These are phyloP conservation scores for Trametes punicea DNA, from an alignment of 768 basidiomycete species.

Conservation along the genomic window DNA sequence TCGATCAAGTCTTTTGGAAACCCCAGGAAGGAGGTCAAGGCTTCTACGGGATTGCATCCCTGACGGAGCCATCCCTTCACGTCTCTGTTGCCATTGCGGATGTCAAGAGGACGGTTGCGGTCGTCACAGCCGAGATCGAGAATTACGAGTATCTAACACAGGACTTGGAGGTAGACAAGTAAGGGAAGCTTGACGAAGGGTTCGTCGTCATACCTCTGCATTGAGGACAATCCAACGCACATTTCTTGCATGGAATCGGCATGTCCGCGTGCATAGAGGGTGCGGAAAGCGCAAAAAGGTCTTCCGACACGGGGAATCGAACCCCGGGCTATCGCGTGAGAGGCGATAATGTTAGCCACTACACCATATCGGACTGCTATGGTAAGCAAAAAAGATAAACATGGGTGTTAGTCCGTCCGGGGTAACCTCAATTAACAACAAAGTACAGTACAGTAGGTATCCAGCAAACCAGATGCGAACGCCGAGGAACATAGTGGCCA, in stretches of 20 bases:
- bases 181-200: neutral
- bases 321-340: conserved; percentile 17
- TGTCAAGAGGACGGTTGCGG: neutral
- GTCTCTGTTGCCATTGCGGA: neutral
- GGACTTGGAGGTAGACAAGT: neutral
- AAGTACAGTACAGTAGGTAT: too few species aligned
- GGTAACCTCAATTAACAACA: too few species aligned
- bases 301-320: conserved; percentile 16
- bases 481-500: neutral
- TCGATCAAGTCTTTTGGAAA: conserved; percentile 12
- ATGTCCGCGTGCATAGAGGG: neutral
- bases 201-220: neutral
- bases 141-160: neutral
- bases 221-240: neutral
- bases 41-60: conserved; percentile 18
- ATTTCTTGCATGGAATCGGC: neutral
- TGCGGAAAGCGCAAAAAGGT: neutral
- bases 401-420: too few species aligned
- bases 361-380: conserved; percentile 9
- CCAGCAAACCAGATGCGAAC: neutral
- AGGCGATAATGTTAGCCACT: conserved; percentile 18
- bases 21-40: conserved; percentile 18
- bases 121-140: neutral
- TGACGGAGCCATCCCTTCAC: conserved; percentile 21
- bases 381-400: too few species aligned